phyloP scores from a whole-genome alignment of 1,284 basidiomycete species.

The Cutaneotrichosporon dermatis region DNA sequence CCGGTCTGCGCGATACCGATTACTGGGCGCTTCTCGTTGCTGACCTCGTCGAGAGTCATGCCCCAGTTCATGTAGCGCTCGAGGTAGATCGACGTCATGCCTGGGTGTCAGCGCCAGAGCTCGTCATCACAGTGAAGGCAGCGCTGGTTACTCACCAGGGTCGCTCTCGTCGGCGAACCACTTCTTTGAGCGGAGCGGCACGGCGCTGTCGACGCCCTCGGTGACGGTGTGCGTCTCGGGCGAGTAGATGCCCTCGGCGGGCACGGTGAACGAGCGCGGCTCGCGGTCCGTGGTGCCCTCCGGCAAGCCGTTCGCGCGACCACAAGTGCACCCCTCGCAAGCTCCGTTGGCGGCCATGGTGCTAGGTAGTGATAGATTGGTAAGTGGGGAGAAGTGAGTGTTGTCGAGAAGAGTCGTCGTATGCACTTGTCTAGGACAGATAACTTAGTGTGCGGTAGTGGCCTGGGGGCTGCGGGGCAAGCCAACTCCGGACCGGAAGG shows the following conservation, averaged over 20 bases:
- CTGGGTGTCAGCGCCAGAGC: constrained; percentile 13
- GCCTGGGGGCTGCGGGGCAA: background rate
- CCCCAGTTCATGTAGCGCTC: constrained; percentile 48
- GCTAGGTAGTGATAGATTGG: background rate
- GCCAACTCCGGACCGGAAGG: background rate
- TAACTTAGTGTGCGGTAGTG: background rate
- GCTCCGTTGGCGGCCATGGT: constrained; percentile 13
- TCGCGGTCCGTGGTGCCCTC: constrained; percentile 16
- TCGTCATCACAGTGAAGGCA: too few relatives aligned
- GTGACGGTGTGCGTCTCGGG: constrained; percentile 3
- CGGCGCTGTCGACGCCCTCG: constrained; percentile 33
- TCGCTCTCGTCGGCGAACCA: constrained; percentile 28
- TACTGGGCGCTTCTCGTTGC: constrained; percentile 73
- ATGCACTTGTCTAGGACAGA: background rate
- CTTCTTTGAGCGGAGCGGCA: constrained; percentile 40
- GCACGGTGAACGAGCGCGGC: constrained; percentile 38
- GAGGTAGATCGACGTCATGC: constrained; percentile 36
- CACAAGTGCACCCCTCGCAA: constrained; percentile 34
- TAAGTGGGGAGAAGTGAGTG: background rate
- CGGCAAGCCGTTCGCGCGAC: constrained; percentile 19
- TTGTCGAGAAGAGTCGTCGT: background rate
- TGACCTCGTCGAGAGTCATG: constrained; percentile 36
- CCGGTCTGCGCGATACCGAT: constrained; percentile 67
- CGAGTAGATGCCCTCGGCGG: constrained; percentile 27
- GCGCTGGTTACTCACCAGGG: too few relatives aligned